Evolutionary conservation across 1,284 basidiomycete genomes (phyloP).

Genomic region (Lignosus rhinocerotis): DNA sequence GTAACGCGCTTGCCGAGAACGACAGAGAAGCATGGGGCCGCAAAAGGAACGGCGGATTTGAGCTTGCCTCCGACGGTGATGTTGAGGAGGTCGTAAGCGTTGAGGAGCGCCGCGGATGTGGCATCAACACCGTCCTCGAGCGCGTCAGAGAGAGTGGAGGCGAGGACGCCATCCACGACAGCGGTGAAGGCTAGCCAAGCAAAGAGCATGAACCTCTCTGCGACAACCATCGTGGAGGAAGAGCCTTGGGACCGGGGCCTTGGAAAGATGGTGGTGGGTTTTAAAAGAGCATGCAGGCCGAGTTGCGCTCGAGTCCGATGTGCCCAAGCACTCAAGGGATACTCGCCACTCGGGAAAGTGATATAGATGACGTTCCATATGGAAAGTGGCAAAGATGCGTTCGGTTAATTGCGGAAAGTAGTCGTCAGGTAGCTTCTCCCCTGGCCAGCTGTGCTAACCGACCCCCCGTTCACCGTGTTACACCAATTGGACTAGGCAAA

Average conservation of each 20-base stretch:
- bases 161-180: not conserved
- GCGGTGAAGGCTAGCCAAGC: constrained; percentile 2
- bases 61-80: constrained; percentile 35
- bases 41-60: constrained; percentile 29
- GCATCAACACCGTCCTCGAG: constrained; percentile 60
- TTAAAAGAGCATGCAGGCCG: not conserved
- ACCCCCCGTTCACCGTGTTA: no score
- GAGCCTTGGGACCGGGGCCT: not conserved
- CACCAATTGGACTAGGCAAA: no score
- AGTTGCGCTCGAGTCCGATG: not conserved
- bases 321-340: not conserved
- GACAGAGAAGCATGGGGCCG: constrained; percentile 34
- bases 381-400: not conserved
- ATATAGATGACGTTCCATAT: not conserved
- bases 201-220: not conserved
- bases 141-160: constrained; percentile 24
- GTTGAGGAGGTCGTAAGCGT: constrained; percentile 40
- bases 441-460: no score
- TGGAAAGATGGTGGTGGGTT: not conserved
- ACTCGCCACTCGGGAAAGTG: not conserved
- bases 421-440: not conserved
- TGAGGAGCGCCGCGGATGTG: constrained; percentile 41
- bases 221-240: constrained; percentile 7
- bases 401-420: not conserved
- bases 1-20: constrained; percentile 26